These are phyloP conservation scores for Polytrichum commune DNA, from an alignment of 225 moss, liverwort and hornwort species.

Conservation along the genomic window DNA sequence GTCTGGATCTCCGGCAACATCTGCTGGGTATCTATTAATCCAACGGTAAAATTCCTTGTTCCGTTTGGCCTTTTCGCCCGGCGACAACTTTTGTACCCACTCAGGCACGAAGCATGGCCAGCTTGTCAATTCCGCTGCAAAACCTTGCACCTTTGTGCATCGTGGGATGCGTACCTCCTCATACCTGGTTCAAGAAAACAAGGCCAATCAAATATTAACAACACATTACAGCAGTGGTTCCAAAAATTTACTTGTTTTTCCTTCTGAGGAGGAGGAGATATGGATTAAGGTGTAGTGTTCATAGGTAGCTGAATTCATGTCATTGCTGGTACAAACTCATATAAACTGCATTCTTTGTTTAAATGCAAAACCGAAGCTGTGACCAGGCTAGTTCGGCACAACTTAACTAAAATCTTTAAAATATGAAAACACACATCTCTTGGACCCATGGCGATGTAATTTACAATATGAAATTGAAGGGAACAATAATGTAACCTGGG, in stretches of 20 bases:
- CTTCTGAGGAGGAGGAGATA: no score
- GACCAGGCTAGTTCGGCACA: no score
- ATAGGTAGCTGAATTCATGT: no score
- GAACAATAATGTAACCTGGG: not conserved
- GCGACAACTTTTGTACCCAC: slow-evolving; percentile 28
- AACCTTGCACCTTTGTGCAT: slow-evolving; percentile 33
- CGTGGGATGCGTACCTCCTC: slow-evolving; percentile 39
- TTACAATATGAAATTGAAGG: no score
- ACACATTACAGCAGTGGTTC: not conserved
- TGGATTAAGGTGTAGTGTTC: no score
- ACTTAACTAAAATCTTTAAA: no score
- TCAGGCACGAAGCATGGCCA: slow-evolving; percentile 30
- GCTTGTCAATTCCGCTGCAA: slow-evolving; percentile 30
- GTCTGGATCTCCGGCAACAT: slow-evolving; percentile 25
- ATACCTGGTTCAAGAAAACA: slow-evolving; percentile 18
- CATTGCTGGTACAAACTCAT: no score
- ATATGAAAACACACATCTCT: not conserved
- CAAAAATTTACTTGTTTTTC: no score
- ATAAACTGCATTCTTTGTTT: no score
- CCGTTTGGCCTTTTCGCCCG: slow-evolving; percentile 17
- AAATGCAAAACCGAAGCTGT: no score
- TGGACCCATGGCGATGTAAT: not conserved
- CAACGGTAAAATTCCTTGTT: slow-evolving; percentile 24
- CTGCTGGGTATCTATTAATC: slow-evolving; percentile 30
- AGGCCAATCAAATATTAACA: not conserved